Base-by-base conservation (phyloP, 129 eudicot genomes). In the Deinandra increscens region DNA sequence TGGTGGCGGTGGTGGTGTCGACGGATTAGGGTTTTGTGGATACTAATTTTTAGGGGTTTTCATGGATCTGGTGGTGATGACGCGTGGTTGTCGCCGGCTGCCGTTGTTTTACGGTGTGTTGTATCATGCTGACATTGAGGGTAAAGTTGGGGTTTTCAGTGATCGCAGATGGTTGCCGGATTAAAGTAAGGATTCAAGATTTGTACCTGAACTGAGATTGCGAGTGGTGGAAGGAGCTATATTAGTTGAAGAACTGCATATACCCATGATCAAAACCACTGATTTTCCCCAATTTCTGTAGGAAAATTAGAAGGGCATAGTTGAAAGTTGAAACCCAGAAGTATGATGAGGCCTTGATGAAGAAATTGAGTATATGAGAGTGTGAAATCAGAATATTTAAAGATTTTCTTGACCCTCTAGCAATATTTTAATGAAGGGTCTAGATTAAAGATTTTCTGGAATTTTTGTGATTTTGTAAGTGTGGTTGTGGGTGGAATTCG, bases 201-300 rank as follows among this genome's bases (percentile, higher is more conserved):
- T 60, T 10, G 29, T 80, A 80, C 88, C 88, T 77, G 88, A 81
- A 34, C 79, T 77, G 26, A 78, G 48, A 44, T 77, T 74, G 2
- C 48, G 75, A 74, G 75, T 84, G 44, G 81, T 69, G 37, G 2
- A 33, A 69, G 81, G 72, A 71, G 72, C 71, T 48, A 59, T 78
- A 43, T 59, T 69, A 31, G 29, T 37, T 54, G 88, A 69, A 72
- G 81, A 64, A 42, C 78, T 80, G 73, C 85, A 84, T 65, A 33
- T 66, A 65, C 88, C 88, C 88, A 84, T 84, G 81, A 54, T 66
- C 9, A 58, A 38, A 64, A 46, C 64, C 37, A 60, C 33, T 66
- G 54, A 53, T 49, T 45, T 22, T 63, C 11, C 29, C 3, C 18
- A 11, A 33, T 54, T 20, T 69, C 42, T 42, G 20, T 19, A 0